Conservation (phyloP, 164 flowering plant genomes). For the Cinnamomum chago region DNA sequence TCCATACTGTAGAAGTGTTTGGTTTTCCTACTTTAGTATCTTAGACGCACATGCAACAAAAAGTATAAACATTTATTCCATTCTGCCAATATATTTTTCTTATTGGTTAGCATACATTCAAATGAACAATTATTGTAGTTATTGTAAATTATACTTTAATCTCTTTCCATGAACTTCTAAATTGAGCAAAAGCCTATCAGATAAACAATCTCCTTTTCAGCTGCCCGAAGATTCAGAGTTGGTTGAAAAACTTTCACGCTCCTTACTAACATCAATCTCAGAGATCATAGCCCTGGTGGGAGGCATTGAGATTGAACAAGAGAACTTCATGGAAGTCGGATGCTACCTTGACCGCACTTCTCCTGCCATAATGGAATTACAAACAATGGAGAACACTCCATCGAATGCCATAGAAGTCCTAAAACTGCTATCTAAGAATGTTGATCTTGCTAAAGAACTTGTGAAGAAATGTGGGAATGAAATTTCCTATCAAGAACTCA, state of each 20-base stretch:
- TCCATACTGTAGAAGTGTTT: neutral
- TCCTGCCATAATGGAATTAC: slow-evolving; percentile 50
- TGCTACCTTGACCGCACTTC: slow-evolving; percentile 54
- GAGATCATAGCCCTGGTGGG: slow-evolving; percentile 33
- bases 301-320: slow-evolving; percentile 32
- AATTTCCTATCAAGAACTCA: slow-evolving; percentile 24
- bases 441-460: slow-evolving; percentile 40
- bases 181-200: neutral
- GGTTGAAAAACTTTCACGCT: slow-evolving; percentile 20
- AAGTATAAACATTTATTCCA: neutral
- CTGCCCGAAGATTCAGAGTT: slow-evolving; percentile 13
- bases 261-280: slow-evolving; percentile 40
- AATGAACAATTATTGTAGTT: neutral
- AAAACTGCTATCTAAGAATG: slow-evolving; percentile 34
- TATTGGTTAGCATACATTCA: neutral
- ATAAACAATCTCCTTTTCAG: slow-evolving; percentile 13
- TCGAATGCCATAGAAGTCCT: slow-evolving; percentile 37
- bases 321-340: slow-evolving; percentile 42
- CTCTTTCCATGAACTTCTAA: neutral
- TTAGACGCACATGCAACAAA: neutral
- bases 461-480: slow-evolving; percentile 19
- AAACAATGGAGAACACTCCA: slow-evolving; percentile 25
- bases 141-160: too few relatives aligned
- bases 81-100: neutral
- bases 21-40: neutral